Evolutionary conservation across 345 rosid species (phyloP).

Genomic region (Populus nigra): DNA sequence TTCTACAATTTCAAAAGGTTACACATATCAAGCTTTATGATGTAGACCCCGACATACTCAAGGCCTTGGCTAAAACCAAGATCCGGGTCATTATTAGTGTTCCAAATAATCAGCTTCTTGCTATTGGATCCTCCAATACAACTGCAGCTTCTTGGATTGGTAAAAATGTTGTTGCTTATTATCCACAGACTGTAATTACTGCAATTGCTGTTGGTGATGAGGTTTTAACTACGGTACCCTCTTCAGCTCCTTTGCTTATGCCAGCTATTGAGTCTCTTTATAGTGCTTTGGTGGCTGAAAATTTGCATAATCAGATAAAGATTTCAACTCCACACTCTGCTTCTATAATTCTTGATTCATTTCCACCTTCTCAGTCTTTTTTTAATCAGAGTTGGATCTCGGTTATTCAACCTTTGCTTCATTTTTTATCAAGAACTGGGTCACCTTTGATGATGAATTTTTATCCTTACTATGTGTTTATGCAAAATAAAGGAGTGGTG

Average conservation of each 20-base stretch:
- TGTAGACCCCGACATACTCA: slow-evolving; percentile 74
- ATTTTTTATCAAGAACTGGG: slow-evolving; percentile 71
- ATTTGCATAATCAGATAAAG: slow-evolving; percentile 79
- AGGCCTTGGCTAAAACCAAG: slow-evolving; percentile 78
- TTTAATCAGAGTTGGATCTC: slow-evolving; percentile 82
- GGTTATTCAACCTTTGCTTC: slow-evolving; percentile 67
- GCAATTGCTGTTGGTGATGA: slow-evolving; percentile 88
- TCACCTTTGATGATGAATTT: slow-evolving; percentile 96
- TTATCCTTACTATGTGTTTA: slow-evolving; percentile 91
- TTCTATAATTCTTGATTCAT: slow-evolving; percentile 68
- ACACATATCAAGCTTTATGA: slow-evolving; percentile 77
- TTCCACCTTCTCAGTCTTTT: slow-evolving; percentile 94
- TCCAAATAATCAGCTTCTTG: slow-evolving; percentile 93
- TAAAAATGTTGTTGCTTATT: slow-evolving; percentile 72
- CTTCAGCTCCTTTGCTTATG: slow-evolving; percentile 71
- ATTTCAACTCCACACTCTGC: slow-evolving; percentile 94
- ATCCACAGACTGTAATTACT: slow-evolving; percentile 71
- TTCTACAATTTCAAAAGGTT: slow-evolving; percentile 69
- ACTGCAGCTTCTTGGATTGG: slow-evolving; percentile 89
- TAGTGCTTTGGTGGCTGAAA: slow-evolving; percentile 83
- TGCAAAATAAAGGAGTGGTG: slow-evolving; percentile 95
- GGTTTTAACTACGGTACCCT: slow-evolving; percentile 83
- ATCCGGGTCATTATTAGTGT: slow-evolving; percentile 81
- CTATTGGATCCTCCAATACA: slow-evolving; percentile 80
- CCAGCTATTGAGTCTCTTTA: slow-evolving; percentile 86